Conservation (phyloP, 1,284 basidiomycete species). For the Ceratorhiza oryzae-sativae region DNA sequence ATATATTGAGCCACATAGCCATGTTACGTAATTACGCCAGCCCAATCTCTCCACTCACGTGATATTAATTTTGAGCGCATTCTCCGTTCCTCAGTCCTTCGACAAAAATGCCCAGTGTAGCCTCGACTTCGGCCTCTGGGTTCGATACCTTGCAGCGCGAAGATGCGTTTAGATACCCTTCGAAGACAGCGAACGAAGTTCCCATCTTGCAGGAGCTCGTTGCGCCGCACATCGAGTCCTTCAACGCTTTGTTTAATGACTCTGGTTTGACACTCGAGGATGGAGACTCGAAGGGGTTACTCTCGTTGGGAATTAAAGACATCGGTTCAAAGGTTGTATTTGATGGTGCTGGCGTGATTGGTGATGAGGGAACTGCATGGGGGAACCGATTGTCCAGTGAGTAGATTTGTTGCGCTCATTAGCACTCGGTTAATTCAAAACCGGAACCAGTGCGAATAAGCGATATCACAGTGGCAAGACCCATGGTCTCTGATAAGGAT, state of each 20-base stretch:
- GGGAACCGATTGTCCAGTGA: conserved; percentile 63
- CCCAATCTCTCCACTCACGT: conserved; percentile 23
- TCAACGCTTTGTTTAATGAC: conserved; percentile 94
- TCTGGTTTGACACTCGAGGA: conserved; percentile 74
- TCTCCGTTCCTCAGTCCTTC: neutral
- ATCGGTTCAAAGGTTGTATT: conserved; percentile 92
- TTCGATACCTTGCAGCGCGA: conserved; percentile 91
- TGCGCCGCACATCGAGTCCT: conserved; percentile 92
- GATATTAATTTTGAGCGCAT: conserved; percentile 33
- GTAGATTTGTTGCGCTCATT: conserved; percentile 26
- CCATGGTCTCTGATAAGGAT: conserved; percentile 88
- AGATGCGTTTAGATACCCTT: conserved; percentile 80
- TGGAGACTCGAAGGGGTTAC: conserved; percentile 78
- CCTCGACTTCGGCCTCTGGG: conserved; percentile 25
- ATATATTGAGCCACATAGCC: neutral
- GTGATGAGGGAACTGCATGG: conserved; percentile 64
- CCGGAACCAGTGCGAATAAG: conserved; percentile 82
- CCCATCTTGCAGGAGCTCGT: conserved; percentile 93
- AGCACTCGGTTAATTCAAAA: neutral
- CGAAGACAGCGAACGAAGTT: conserved; percentile 71
- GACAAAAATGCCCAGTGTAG: conserved; percentile 16
- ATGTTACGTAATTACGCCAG: neutral
- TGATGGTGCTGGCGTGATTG: conserved; percentile 71
- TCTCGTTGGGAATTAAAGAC: conserved; percentile 82
- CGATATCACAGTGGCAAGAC: conserved; percentile 82